Percentiles rank a stretch among this genome's conserved stretches.
Evolutionary conservation across 2,329 filamentous ascomycete genomes (phyloP).

Genomic region (Nectriaceae sp.): DNA sequence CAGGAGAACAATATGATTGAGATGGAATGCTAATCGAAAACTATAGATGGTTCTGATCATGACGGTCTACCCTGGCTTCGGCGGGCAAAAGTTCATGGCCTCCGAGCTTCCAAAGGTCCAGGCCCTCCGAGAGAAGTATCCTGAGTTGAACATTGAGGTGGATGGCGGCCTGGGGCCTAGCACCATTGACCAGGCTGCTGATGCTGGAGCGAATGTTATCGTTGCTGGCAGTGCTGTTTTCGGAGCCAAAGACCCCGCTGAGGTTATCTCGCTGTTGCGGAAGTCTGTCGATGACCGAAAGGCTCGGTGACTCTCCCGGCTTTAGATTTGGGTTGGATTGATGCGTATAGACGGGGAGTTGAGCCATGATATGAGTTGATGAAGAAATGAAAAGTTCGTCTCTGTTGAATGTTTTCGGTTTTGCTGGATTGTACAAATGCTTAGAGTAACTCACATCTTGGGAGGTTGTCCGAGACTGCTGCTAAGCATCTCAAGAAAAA

Average conservation of each 20-base stretch:
- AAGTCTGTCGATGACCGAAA: constrained; percentile 69
- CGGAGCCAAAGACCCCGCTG: constrained; percentile 82
- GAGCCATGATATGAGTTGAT: constrained; percentile 15
- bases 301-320: constrained; percentile 39
- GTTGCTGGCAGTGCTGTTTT: constrained; percentile 97
- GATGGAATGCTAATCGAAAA: not conserved
- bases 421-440: not conserved
- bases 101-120: constrained; percentile 92
- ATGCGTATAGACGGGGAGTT: constrained; percentile 20
- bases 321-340: constrained; percentile 6
- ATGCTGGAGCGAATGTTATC: constrained; percentile 96
- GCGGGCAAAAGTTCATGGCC: constrained; percentile 98
- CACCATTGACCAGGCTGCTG: constrained; percentile 91
- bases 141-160: constrained; percentile 94
- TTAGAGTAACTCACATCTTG: too few species aligned
- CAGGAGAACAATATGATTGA: not conserved
- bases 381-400: constrained; percentile 2
- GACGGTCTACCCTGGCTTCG: constrained; percentile 97
- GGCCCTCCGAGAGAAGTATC: constrained; percentile 80
- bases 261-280: constrained; percentile 82
- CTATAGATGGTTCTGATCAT: constrained; percentile 94
- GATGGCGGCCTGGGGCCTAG: constrained; percentile 87
- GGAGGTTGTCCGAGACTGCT: too few species aligned
- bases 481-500: too few species aligned
- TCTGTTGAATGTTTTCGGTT: not conserved